phyloP scores from a whole-genome alignment of 1,139 yeast genomes.

The Geotrichum klebahnii region DNA sequence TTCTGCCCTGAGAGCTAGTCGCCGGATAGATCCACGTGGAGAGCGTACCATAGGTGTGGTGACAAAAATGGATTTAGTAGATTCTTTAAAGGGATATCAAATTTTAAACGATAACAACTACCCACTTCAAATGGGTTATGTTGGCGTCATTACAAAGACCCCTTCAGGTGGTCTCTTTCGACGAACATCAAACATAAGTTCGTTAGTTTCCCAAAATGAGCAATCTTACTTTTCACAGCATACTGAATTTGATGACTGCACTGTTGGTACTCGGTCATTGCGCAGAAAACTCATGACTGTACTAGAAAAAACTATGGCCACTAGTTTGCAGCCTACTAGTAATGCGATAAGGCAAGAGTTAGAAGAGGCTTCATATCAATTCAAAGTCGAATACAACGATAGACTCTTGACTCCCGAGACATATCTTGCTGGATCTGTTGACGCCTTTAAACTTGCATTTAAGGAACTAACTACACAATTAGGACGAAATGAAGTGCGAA shows the following conservation, averaged over 20 bases:
- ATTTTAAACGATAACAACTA: constrained; percentile 74
- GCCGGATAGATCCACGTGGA: constrained; percentile 87
- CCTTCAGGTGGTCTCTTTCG: constrained; percentile 46
- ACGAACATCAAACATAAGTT: constrained; percentile 31
- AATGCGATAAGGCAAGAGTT: constrained; percentile 80
- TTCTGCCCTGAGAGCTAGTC: constrained; percentile 88
- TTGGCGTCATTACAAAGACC: constrained; percentile 86
- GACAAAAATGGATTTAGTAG: constrained; percentile 87
- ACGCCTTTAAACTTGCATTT: constrained; percentile 76
- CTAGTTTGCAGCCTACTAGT: constrained; percentile 82
- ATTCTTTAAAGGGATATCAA: constrained; percentile 64
- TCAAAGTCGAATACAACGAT: constrained; percentile 95
- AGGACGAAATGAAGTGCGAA: constrained; percentile 75
- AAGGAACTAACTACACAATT: constrained; percentile 81
- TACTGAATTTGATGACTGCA: constrained; percentile 62
- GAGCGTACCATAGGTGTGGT: constrained; percentile 94
- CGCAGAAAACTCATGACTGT: constrained; percentile 80
- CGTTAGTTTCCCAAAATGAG: constrained; percentile 46
- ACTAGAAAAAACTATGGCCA: constrained; percentile 86
- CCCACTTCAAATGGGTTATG: constrained; percentile 93
- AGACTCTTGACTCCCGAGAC: constrained; percentile 89
- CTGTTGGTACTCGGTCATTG: constrained; percentile 71
- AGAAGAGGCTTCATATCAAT: constrained; percentile 88
- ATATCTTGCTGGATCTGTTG: constrained; percentile 87
- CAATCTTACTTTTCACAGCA: constrained; percentile 49